Conservation (phyloP, 192 early-diverging fungal genomes). For the Coemansia sp. region DNA sequence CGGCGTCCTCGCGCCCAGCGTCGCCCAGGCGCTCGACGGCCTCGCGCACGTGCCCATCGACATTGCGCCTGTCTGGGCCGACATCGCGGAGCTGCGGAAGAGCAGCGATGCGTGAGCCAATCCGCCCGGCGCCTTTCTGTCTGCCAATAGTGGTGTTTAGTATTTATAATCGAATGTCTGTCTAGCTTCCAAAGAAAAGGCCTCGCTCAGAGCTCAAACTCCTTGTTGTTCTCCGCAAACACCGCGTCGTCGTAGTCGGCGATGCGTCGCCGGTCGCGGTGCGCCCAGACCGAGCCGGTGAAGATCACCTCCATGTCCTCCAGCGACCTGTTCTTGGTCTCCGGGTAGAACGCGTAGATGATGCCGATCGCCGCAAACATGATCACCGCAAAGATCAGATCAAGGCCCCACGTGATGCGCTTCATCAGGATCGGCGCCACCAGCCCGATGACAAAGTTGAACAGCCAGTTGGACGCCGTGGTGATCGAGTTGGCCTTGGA, state of each 20-base stretch:
- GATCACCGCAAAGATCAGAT: slow-evolving; percentile 72
- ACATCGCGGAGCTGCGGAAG: slow-evolving; percentile 32
- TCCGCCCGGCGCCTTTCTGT: neutral
- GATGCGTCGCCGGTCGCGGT: slow-evolving; percentile 43
- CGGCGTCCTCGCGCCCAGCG: slow-evolving; percentile 53
- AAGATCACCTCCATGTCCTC: slow-evolving; percentile 89
- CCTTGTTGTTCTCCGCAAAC: no score
- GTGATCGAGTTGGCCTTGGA: slow-evolving; percentile 81
- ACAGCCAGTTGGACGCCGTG: slow-evolving; percentile 90
- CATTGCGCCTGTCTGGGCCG: slow-evolving; percentile 48
- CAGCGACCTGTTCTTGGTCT: slow-evolving; percentile 82
- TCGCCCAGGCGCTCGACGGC: slow-evolving; percentile 55
- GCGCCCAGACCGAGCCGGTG: slow-evolving; percentile 36
- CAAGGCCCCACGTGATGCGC: slow-evolving; percentile 62
- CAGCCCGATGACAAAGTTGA: slow-evolving; percentile 76
- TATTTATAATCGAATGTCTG: neutral
- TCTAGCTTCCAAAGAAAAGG: neutral
- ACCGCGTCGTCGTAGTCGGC: slow-evolving; percentile 22
- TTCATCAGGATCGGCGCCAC: slow-evolving; percentile 73
- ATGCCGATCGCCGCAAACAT: slow-evolving; percentile 62
- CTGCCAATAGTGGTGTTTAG: neutral
- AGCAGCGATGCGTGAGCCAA: no score
- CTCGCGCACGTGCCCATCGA: slow-evolving; percentile 58
- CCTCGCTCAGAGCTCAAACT: no score
- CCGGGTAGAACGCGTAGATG: slow-evolving; percentile 71